These are phyloP conservation scores for Sclerotiophoma versabilis DNA, from an alignment of 2,329 filamentous ascomycete genomes.

Conservation along the genomic window DNA sequence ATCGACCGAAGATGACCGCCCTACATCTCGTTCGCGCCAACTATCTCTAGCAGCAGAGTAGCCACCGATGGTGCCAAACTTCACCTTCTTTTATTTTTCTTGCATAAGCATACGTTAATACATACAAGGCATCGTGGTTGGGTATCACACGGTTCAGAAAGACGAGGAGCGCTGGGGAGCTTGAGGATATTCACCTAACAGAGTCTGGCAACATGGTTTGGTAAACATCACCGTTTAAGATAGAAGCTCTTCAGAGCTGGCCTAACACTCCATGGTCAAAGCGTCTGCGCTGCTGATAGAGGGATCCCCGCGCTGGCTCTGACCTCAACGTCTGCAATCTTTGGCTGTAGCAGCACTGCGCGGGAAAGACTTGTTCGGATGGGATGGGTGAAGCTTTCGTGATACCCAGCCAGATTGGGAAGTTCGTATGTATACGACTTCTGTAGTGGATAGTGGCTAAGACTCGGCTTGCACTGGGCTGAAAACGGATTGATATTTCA, in stretches of 20 bases:
- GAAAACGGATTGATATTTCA: background rate
- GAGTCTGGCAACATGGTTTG: slow-evolving; percentile 5
- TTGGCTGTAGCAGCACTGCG: slow-evolving; percentile 13
- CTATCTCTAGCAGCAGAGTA: no score
- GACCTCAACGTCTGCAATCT: slow-evolving; percentile 12
- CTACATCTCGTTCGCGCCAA: no score
- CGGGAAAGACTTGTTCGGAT: slow-evolving; percentile 1
- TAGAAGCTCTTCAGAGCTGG: slow-evolving; percentile 1
- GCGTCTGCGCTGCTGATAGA: slow-evolving; percentile 7
- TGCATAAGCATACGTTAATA: background rate
- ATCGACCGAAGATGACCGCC: no score
- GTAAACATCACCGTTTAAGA: slow-evolving; percentile 3
- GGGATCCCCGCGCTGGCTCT: slow-evolving; percentile 6
- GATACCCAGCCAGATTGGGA: slow-evolving; percentile 8
- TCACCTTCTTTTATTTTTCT: background rate
- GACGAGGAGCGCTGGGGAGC: slow-evolving; percentile 12
- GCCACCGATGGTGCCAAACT: no score
- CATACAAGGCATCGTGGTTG: slow-evolving; percentile 3
- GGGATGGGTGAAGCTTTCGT: slow-evolving; percentile 4
- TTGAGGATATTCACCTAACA: background rate
- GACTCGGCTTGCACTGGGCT: background rate
- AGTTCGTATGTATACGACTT: background rate
- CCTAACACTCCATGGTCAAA: slow-evolving; percentile 10
- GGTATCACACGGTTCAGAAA: slow-evolving; percentile 13
- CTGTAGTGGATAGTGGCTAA: slow-evolving; percentile 1